A percentile compares a stretch with the other conserved stretches of the same genome.
Conservation (phyloP, 2,329 filamentous ascomycete genomes). For the Cladophialophora exuberans region DNA sequence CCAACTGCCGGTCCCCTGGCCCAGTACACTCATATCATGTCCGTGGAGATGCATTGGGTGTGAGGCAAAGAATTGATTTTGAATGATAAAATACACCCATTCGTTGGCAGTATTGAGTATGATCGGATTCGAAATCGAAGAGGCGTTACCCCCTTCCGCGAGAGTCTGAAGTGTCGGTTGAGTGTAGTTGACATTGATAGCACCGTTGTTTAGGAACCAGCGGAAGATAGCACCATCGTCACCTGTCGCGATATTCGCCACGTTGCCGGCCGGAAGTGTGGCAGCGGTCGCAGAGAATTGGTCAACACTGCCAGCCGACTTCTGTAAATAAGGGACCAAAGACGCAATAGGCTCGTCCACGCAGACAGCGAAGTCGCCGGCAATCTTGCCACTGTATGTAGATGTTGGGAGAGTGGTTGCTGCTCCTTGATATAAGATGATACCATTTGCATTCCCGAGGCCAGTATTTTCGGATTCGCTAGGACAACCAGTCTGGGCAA, state of each 20-base stretch:
- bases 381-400: constrained; percentile 23
- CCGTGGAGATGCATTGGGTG: constrained; percentile 73
- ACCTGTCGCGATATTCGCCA: constrained; percentile 29
- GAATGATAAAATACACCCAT: constrained; percentile 34
- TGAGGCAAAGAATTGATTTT: constrained; percentile 34
- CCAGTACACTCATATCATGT: constrained; percentile 67
- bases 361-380: constrained; percentile 33
- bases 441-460: constrained; percentile 30
- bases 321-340: constrained; percentile 34
- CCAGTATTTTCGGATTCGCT: constrained; percentile 28
- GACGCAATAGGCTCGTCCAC: constrained; percentile 35
- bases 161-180: constrained; percentile 36
- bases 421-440: constrained; percentile 35
- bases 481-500: constrained; percentile 30
- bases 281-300: constrained; percentile 35
- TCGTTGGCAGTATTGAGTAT: constrained; percentile 23
- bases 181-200: constrained; percentile 39
- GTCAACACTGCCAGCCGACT: constrained; percentile 28
- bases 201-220: constrained; percentile 41
- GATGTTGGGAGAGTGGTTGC: constrained; percentile 24
- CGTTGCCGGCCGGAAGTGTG: constrained; percentile 29
- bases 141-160: constrained; percentile 11
- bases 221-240: constrained; percentile 35
- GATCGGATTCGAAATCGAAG: constrained; percentile 25
- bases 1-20: constrained; percentile 50